Evolutionary conservation across 1,284 basidiomycete genomes (phyloP), one percentile per base, ranked within the genome.

Genomic region (Pisolithus thermaeus): DNA sequence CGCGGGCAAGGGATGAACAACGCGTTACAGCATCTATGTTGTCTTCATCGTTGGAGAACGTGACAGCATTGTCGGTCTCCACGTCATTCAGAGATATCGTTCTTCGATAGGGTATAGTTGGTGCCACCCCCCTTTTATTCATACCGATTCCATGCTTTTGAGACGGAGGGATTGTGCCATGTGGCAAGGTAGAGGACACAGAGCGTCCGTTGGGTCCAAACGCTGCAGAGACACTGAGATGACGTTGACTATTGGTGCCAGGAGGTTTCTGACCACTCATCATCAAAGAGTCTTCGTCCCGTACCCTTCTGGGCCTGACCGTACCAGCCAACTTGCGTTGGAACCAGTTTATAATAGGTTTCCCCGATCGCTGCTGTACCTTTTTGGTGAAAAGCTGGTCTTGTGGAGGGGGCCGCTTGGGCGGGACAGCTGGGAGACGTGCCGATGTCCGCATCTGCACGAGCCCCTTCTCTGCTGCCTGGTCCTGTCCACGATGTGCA

Each of bases 321-420:
- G 81, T 78, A 16, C 87, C 86, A 22, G 79, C 83, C 16, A 94
- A 75, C 68, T 95, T 95, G 58, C 90, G 83, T 58, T 92, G 87
- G 58, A 95, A 84, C 92, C 92, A 95, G 59, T 91, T 90, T 62
- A 94, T 86, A 59, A 95, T 85, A 3, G 92, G 92, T 66, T 92
- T 91, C 64, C 88, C 85, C 14, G 84, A 80, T 44, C 83, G 79
- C 49, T 80, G 75, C 43, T 80, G 64, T 2, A 75, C 61, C 61
- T 83, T 84, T 71, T 85, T 83, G 46, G 65, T 55, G 28, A 70
- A 64, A 6, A 64, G 55, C 58, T 75, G 75, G 58, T 64, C 66
- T 41, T 63, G 27, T 38, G 50, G 50, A 0, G 57, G 53, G 20
- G 67, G 55, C 55, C 71, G 73, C 38, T 62, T 62, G 25, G 59